These are phyloP conservation scores for Plasmodium knowlesi DNA, from an alignment of 169 alveolate species.

Conservation along the genomic window DNA sequence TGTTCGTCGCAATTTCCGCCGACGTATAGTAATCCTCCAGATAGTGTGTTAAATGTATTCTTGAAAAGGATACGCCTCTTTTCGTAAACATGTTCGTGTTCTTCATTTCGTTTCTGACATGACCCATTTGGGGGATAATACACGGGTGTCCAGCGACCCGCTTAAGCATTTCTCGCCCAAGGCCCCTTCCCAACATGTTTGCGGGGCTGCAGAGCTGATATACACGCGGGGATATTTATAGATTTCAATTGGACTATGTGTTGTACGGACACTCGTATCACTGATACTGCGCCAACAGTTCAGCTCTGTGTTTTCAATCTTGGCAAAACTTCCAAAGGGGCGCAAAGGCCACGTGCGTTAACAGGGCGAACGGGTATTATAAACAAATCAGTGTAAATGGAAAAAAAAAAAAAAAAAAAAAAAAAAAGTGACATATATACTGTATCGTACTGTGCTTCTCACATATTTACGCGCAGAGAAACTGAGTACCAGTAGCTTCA, in stretches of 20 bases:
- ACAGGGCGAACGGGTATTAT: background rate
- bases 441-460: background rate
- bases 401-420: background rate
- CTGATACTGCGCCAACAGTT: background rate
- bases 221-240: background rate
- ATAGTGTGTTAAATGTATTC: constrained; percentile 68
- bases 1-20: constrained; percentile 80
- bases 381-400: background rate
- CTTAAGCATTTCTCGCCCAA: constrained; percentile 16
- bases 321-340: background rate
- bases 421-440: background rate
- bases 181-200: constrained; percentile 21
- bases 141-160: background rate
- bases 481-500: background rate
- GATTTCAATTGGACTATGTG: background rate
- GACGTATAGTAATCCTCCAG: constrained; percentile 80
- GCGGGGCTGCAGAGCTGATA: background rate
- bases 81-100: background rate
- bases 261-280: background rate
- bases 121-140: background rate
- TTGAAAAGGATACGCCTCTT: constrained; percentile 40
- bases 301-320: background rate
- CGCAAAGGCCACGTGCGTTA: background rate
- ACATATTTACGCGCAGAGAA: background rate
- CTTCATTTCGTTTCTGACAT: constrained; percentile 21